phyloP scores from a whole-genome alignment of 345 rosid genomes.

The Eucalyptus tenuipes region DNA sequence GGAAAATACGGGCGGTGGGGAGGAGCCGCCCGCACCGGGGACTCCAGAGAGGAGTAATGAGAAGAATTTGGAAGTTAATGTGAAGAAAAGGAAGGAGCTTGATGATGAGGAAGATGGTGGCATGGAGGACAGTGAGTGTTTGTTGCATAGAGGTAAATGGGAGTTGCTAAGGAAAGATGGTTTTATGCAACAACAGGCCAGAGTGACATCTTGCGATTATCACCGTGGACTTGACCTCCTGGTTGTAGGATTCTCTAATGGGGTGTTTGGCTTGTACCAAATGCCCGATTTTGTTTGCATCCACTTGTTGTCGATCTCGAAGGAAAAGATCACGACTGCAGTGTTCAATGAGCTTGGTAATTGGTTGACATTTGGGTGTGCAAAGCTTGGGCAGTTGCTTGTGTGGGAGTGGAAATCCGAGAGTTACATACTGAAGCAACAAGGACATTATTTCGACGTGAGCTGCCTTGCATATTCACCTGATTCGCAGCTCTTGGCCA shows the following conservation, averaged over 20 bases:
- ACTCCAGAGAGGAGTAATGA: slow-evolving; percentile 49
- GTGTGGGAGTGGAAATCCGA: slow-evolving; percentile 99
- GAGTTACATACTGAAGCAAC: slow-evolving; percentile 91
- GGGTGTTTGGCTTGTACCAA: slow-evolving; percentile 85
- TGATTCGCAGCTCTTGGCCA: slow-evolving; percentile 88
- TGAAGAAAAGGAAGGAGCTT: slow-evolving; percentile 48
- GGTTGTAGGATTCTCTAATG: slow-evolving; percentile 87
- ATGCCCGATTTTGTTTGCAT: slow-evolving; percentile 95
- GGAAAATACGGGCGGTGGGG: slow-evolving; percentile 6
- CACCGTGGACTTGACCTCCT: slow-evolving; percentile 75
- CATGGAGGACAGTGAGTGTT: slow-evolving; percentile 20
- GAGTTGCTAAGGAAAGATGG: slow-evolving; percentile 69
- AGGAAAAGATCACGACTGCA: slow-evolving; percentile 82
- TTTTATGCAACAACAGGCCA: slow-evolving; percentile 56
- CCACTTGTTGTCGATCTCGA: slow-evolving; percentile 72
- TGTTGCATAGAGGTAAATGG: slow-evolving; percentile 63
- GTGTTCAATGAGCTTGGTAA: slow-evolving; percentile 80
- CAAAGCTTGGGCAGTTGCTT: slow-evolving; percentile 85
- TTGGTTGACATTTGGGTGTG: slow-evolving; percentile 94
- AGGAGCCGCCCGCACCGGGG: slow-evolving; percentile 51
- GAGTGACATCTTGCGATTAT: slow-evolving; percentile 70
- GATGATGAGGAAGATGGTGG: slow-evolving; percentile 19
- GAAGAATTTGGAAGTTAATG: background rate
- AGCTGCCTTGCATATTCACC: slow-evolving; percentile 86
- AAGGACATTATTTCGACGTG: slow-evolving; percentile 96